Percentiles rank a stretch among this genome's conserved stretches.
Evolutionary conservation across 2,329 filamentous ascomycete species (phyloP).

Genomic region (Beauveria brongniartii): DNA sequence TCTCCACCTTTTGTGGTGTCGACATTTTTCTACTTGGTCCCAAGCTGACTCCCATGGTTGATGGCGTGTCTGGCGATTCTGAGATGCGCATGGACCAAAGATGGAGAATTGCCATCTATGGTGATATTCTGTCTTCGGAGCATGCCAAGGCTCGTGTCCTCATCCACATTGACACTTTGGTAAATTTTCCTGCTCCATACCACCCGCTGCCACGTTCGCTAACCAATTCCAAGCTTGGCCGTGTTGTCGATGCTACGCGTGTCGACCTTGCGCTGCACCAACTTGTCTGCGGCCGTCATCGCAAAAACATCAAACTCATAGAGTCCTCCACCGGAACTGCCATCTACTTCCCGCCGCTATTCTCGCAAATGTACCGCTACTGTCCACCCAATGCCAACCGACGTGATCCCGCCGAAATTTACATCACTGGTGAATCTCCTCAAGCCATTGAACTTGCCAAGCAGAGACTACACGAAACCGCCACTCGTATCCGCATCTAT

Average conservation of each 20-base stretch:
- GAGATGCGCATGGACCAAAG: conserved; percentile 83
- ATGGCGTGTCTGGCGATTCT: conserved; percentile 65
- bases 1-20: conserved; percentile 82
- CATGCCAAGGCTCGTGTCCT: conserved; percentile 93
- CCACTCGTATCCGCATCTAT: conserved; percentile 70
- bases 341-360: conserved; percentile 95
- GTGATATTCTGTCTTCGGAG: conserved; percentile 89
- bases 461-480: conserved; percentile 80
- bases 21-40: conserved; percentile 95
- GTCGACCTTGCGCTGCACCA: conserved; percentile 85
- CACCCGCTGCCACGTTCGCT: conserved; percentile 12
- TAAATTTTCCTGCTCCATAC: conserved; percentile 29
- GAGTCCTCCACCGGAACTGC: conserved; percentile 92
- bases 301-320: conserved; percentile 97
- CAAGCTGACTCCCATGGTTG: conserved; percentile 72
- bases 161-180: conserved; percentile 94
- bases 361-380: conserved; percentile 86
- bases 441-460: conserved; percentile 85
- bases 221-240: conserved; percentile 47
- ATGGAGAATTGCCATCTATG: conserved; percentile 88
- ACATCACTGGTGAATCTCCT: conserved; percentile 83
- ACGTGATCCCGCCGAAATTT: conserved; percentile 81
- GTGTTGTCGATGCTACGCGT: conserved; percentile 69
- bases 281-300: conserved; percentile 82
- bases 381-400: conserved; percentile 72